Evolutionary conservation across 2,329 filamentous ascomycete species (phyloP).

Genomic region (Biscogniauxia marginata): DNA sequence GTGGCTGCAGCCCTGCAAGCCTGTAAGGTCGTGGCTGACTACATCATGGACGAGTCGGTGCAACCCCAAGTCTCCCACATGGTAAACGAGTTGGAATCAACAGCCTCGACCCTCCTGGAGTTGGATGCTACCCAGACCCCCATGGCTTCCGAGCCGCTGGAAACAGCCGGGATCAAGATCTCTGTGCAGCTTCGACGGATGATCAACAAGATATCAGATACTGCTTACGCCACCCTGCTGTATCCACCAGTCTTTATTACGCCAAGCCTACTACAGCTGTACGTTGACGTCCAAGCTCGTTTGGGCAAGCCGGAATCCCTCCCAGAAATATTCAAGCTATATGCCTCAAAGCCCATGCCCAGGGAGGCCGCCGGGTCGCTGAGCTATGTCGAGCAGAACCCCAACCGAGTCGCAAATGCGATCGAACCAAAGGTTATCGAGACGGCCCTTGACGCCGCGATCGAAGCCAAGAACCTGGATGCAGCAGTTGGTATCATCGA

Average conservation of each 20-base stretch:
- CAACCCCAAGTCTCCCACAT: slow-evolving; percentile 32
- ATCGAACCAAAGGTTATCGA: slow-evolving; percentile 70
- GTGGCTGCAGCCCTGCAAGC: slow-evolving; percentile 28
- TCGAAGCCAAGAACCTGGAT: slow-evolving; percentile 73
- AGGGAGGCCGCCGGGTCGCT: slow-evolving; percentile 57
- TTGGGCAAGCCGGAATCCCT: slow-evolving; percentile 74
- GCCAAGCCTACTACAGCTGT: slow-evolving; percentile 66
- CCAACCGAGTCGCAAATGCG: slow-evolving; percentile 67
- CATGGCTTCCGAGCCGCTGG: slow-evolving; percentile 13
- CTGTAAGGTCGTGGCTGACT: slow-evolving; percentile 30
- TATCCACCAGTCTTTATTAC: slow-evolving; percentile 81
- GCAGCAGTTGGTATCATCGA: slow-evolving; percentile 76
- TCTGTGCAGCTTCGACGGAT: slow-evolving; percentile 40
- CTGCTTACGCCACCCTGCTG: slow-evolving; percentile 68
- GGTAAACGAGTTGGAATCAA: slow-evolving; percentile 35
- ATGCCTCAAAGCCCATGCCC: slow-evolving; percentile 78
- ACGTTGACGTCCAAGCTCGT: slow-evolving; percentile 73
- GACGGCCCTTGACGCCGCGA: slow-evolving; percentile 74
- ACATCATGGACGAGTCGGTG: slow-evolving; percentile 30
- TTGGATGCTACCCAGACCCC: slow-evolving; percentile 27
- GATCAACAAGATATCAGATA: slow-evolving; percentile 52
- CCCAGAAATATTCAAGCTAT: slow-evolving; percentile 77
- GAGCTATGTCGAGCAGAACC: slow-evolving; percentile 61
- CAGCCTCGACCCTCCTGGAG: slow-evolving; percentile 35
- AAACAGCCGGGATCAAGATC: slow-evolving; percentile 12